Conservation (phyloP, 257 asterid species). For the Phtheirospermum japonicum region DNA sequence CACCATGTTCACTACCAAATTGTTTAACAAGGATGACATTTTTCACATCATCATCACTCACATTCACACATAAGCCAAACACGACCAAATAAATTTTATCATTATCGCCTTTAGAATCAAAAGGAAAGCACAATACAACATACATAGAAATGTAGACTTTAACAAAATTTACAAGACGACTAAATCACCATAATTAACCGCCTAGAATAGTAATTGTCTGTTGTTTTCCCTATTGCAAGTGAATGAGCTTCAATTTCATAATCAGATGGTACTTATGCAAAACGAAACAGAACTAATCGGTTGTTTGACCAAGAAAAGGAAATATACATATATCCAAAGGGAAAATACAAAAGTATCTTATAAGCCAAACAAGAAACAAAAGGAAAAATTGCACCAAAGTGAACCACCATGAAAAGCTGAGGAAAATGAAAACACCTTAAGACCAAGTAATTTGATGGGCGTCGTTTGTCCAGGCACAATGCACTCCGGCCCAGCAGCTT, state of each 20-base stretch:
- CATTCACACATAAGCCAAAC: slow-evolving; percentile 5
- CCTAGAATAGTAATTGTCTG: neutral
- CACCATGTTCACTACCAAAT: too few relatives aligned
- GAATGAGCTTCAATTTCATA: neutral
- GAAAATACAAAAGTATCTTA: too few relatives aligned
- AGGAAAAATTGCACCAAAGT: slow-evolving; percentile 6
- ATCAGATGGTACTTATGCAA: neutral
- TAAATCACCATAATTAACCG: neutral
- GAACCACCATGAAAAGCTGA: slow-evolving; percentile 15
- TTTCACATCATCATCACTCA: neutral
- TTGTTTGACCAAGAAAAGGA: too few relatives aligned
- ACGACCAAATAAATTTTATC: neutral
- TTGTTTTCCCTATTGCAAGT: neutral
- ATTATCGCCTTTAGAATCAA: neutral
- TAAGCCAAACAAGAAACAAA: neutral
- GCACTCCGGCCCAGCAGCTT: slow-evolving; percentile 97
- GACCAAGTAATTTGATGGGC: slow-evolving; percentile 81
- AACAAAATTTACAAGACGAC: neutral
- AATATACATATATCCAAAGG: too few relatives aligned
- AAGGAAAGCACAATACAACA: neutral
- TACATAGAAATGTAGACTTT: neutral
- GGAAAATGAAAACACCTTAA: slow-evolving; percentile 53
- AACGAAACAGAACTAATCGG: neutral
- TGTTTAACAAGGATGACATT: too few relatives aligned
- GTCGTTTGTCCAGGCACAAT: slow-evolving; percentile 80